A percentile compares a stretch with the other conserved stretches of the same genome.
phyloP scores from a whole-genome alignment of 768 basidiomycete species.

The Amanita fuliginea region DNA sequence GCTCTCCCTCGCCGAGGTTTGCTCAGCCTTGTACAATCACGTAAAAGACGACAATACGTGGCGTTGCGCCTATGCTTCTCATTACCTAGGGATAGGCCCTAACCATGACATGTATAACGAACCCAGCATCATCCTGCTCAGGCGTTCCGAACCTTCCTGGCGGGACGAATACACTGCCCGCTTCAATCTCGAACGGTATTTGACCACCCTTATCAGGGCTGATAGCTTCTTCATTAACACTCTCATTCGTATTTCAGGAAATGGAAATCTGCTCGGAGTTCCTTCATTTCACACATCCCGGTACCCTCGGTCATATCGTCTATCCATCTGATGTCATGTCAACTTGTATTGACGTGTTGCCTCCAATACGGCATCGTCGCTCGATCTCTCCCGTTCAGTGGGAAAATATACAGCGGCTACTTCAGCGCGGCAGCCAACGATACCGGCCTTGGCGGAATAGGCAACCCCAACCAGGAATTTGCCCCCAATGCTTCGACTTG shows the following conservation, averaged over 20 bases:
- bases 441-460: slow-evolving; percentile 42
- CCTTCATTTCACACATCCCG: slow-evolving; percentile 54
- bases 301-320: slow-evolving; percentile 43
- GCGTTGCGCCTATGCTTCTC: slow-evolving; percentile 61
- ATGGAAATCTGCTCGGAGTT: slow-evolving; percentile 54
- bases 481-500: slow-evolving; percentile 55
- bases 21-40: slow-evolving; percentile 45
- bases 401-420: slow-evolving; percentile 59
- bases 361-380: slow-evolving; percentile 60
- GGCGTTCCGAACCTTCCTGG: slow-evolving; percentile 53
- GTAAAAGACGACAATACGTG: slow-evolving; percentile 73
- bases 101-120: slow-evolving; percentile 42
- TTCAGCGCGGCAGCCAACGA: slow-evolving; percentile 40
- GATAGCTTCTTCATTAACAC: background rate
- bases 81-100: slow-evolving; percentile 56
- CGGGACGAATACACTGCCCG: slow-evolving; percentile 55
- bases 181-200: slow-evolving; percentile 42
- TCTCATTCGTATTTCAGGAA: slow-evolving; percentile 30
- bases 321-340: slow-evolving; percentile 49
- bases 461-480: slow-evolving; percentile 70
- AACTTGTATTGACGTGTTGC: slow-evolving; percentile 50
- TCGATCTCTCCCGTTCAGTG: slow-evolving; percentile 61
- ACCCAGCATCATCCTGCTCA: slow-evolving; percentile 38
- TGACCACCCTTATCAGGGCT: background rate
- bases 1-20: slow-evolving; percentile 42